Base-by-base conservation (phyloP, 768 basidiomycete species). In the Lactarius pseudohatsudake region DNA sequence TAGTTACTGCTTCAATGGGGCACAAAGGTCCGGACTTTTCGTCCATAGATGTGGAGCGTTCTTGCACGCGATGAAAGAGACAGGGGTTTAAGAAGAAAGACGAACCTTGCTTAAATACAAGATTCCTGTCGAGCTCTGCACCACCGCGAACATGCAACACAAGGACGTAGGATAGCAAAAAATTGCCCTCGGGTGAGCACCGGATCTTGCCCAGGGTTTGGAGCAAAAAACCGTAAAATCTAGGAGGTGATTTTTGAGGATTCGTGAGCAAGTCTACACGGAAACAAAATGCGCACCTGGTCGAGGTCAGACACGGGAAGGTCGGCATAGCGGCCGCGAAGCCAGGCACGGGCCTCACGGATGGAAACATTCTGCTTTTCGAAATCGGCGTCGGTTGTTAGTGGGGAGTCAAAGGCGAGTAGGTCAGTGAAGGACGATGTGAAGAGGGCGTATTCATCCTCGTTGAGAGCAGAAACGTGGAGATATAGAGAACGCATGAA, bases 91-190 rank as follows among this genome's bases (percentile, higher is more conserved):
- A 43, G 3, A n/a, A 30, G 18, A 41, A 38, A 40, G 15, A 76
- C 84, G 66, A 70, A 90, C 91, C 86, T 80, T 93, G 91, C 1
- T 88, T 82, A 69, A 93, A 93, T 0, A 88, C 90, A 34, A 92
- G 81, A 8, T 79, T 79, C 54, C 85, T 78, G 65, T 92, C 90
- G 2, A 90, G 75, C 9, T 84, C 81, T 64, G 83, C 85, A 13
- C 90, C 89, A n/a, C 72, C 72, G 16, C 77, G 78, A 71, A 85
- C 81, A 41, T 92, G 90, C 8, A 84, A 74, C 0, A 88, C 82
- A 2, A 93, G 83, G 47, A n/a, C 91, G 77, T 28, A 91, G 77
- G 0, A 83, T 86, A 9, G 90, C 90, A 71, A 92, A 92, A 73
- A 92, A 90, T 71, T 93, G 88, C 18, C 88, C 87, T 1, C 87